phyloP scores from a whole-genome alignment of 768 basidiomycete genomes.

The Phylloporus scabripes region DNA sequence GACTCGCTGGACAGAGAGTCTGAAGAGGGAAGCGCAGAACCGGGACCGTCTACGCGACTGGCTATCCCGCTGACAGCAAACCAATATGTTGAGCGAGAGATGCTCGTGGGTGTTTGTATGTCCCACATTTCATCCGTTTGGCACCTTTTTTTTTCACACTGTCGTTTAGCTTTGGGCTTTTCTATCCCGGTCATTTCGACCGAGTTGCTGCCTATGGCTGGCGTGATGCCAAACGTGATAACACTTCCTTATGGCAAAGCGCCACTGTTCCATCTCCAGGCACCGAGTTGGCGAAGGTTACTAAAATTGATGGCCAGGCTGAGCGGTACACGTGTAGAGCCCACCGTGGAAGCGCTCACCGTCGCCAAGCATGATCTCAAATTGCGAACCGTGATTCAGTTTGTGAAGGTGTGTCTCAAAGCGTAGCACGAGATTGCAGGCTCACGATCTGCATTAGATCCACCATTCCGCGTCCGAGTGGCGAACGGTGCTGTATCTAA shows the following conservation, averaged over 20 bases:
- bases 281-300: conserved; percentile 68
- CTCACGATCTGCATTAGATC: conserved; percentile 31
- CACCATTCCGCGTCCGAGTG: conserved; percentile 57
- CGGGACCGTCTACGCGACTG: conserved; percentile 14
- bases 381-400: conserved; percentile 72
- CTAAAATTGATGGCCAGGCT: conserved; percentile 71
- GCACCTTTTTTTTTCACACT: conserved; percentile 5
- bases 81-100: conserved; percentile 52
- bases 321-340: conserved; percentile 64
- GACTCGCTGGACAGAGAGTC: conserved; percentile 14
- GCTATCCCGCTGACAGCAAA: conserved; percentile 23
- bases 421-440: background rate
- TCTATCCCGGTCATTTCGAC: conserved; percentile 49
- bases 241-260: conserved; percentile 64
- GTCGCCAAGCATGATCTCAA: conserved; percentile 49
- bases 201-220: conserved; percentile 42
- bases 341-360: conserved; percentile 62
- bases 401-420: conserved; percentile 54
- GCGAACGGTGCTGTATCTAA: conserved; percentile 74
- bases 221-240: conserved; percentile 66
- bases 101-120: conserved; percentile 61
- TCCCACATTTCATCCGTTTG: conserved; percentile 18
- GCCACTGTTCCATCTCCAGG: conserved; percentile 66
- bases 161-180: conserved; percentile 60
- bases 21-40: conserved; percentile 8